phyloP scores from a whole-genome alignment of 1,139 yeast genomes.

The Magnusiomyces tetraspermus region DNA sequence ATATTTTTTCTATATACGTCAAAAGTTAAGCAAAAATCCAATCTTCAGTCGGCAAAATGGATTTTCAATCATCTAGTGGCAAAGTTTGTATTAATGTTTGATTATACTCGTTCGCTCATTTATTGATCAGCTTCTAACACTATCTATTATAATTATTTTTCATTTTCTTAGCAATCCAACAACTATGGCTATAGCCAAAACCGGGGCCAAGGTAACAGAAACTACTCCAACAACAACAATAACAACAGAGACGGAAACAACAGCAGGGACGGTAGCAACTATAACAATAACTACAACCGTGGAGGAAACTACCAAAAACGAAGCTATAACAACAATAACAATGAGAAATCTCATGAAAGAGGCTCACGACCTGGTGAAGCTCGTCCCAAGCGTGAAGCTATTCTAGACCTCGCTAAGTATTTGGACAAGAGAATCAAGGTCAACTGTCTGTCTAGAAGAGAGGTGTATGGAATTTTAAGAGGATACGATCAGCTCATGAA shows the following conservation, averaged over 20 bases:
- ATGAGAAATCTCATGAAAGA: conserved; percentile 21
- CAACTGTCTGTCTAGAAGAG: conserved; percentile 37
- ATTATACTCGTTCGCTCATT: not conserved
- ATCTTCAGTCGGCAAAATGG: not conserved
- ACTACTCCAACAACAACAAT: conserved; percentile 6
- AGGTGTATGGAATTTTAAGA: conserved; percentile 62
- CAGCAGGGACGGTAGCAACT: conserved; percentile 8
- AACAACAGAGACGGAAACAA: conserved; percentile 11
- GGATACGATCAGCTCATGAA: conserved; percentile 94
- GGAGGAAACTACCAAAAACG: conserved; percentile 16
- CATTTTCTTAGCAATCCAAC: not conserved
- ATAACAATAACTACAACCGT: conserved; percentile 12
- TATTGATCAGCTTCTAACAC: not conserved
- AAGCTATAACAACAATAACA: conserved; percentile 19
- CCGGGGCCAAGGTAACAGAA: conserved; percentile 8
- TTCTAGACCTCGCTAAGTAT: conserved; percentile 70
- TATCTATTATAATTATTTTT: not conserved
- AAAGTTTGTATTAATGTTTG: not conserved
- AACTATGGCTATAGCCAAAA: conserved; percentile 4
- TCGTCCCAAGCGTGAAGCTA: conserved; percentile 84
- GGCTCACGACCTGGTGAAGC: conserved; percentile 38
- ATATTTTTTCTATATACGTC: too few species aligned
- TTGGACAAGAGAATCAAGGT: conserved; percentile 67
- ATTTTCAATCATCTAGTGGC: not conserved
- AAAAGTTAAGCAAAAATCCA: too few species aligned